Evolutionary conservation across 1,284 basidiomycete species (phyloP).

Genomic region (Moesziomyces sp.): DNA sequence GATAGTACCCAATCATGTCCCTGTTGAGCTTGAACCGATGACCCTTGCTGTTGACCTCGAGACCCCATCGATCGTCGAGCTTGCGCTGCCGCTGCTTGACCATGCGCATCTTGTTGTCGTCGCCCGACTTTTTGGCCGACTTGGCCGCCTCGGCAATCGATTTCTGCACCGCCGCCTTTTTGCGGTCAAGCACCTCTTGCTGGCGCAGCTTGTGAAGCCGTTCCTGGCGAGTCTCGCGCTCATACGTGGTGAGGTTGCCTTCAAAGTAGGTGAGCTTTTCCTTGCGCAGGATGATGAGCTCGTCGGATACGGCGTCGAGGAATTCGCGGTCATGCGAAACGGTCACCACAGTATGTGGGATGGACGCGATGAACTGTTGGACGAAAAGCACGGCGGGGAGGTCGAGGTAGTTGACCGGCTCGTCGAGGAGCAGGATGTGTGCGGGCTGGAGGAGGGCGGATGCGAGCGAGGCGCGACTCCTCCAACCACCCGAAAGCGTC

Average conservation of each 20-base stretch:
- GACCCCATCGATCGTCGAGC: constrained; percentile 73
- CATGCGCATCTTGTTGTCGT: constrained; percentile 75
- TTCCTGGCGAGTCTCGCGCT: constrained; percentile 72
- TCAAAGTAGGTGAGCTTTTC: constrained; percentile 74
- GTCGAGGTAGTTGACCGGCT: constrained; percentile 71
- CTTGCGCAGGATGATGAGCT: constrained; percentile 76
- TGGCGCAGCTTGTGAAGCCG: constrained; percentile 71
- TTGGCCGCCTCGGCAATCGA: constrained; percentile 71
- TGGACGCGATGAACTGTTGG: constrained; percentile 72
- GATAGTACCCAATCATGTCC: constrained; percentile 71
- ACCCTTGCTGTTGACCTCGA: constrained; percentile 72
- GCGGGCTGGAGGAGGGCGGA: constrained; percentile 69
- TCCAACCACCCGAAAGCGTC: constrained; percentile 78
- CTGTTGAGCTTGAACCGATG: constrained; percentile 76
- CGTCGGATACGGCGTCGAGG: constrained; percentile 75
- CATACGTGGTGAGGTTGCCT: constrained; percentile 74
- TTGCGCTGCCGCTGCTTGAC: constrained; percentile 76
- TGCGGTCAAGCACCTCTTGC: constrained; percentile 74
- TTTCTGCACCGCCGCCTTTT: constrained; percentile 71
- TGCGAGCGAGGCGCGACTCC: constrained; percentile 73
- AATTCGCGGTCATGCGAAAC: constrained; percentile 80
- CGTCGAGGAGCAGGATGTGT: constrained; percentile 70
- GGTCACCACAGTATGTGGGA: constrained; percentile 72
- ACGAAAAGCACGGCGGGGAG: constrained; percentile 69
- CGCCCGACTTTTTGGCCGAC: constrained; percentile 74